Evolutionary conservation across 2,329 filamentous ascomycete genomes (phyloP), one percentile per base, ranked within the genome.

Genomic region (Fusarium ramigenum): DNA sequence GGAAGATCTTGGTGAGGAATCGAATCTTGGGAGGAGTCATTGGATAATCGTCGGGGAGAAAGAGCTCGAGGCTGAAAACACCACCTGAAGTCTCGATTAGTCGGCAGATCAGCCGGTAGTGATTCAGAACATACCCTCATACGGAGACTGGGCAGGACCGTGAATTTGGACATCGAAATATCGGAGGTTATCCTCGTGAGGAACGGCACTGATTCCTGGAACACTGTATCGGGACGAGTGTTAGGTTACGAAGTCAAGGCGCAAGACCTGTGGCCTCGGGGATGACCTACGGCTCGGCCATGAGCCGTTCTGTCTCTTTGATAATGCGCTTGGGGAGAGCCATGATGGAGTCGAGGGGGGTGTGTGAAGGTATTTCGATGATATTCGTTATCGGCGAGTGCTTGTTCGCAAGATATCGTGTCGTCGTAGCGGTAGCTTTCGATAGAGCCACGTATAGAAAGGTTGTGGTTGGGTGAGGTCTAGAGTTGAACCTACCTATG

Each of bases 11-110:
- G 78, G 97, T 99, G 58, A 99, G 88, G 84, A 99, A 99, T 62
- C 96, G 93, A 80, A 99, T 98, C 87, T 98, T 98, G 50, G 96
- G 96, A 60, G 96, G 96, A 39, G 95, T 97, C 96, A 99, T 99
- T 46, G 96, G 96, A 82, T 99, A 99, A 85, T 99, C 96, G 80
- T 99, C 96, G 49, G 97, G 97, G 30, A 99, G 89, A 83, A 99
- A 99, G 25, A 99, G 91, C 84, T 99, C 96, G 70, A 98, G 92
- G 84, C 97, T 96, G 88, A 99, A 99, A 73, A 97, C 89, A 54
- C 97, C 96, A 61, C 88, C 88, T 90, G 65, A 12, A 61, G 21
- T 18, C 57, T 73, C 36, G 73, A 69, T 63, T 44, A 66, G 54
- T 34, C n/a, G 40, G 60, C 28, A 32, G 40, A 42, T 53, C 52